These are phyloP conservation scores for Fusarium sp. DNA, from an alignment of 2,329 filamentous ascomycete species.

Conservation along the genomic window DNA sequence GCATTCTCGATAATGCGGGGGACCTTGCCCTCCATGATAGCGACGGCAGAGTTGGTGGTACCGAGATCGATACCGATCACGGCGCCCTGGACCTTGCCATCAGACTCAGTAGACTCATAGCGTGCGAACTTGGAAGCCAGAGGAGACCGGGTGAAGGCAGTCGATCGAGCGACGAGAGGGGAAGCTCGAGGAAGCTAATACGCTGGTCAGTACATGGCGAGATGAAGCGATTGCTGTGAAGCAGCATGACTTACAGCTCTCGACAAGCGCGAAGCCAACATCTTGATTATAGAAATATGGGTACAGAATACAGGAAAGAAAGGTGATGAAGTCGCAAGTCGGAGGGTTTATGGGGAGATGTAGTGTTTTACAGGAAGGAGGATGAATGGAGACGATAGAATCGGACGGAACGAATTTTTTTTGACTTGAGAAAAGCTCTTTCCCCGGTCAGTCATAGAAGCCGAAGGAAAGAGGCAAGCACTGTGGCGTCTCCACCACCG, in stretches of 20 bases:
- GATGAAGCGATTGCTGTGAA: slow-evolving; percentile 13
- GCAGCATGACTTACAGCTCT: slow-evolving; percentile 75
- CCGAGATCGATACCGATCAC: slow-evolving; percentile 99
- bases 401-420: slow-evolving; percentile 54
- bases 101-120: slow-evolving; percentile 75
- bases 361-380: slow-evolving; percentile 47
- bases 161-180: slow-evolving; percentile 75
- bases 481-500: slow-evolving; percentile 46
- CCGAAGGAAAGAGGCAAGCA: slow-evolving; percentile 58
- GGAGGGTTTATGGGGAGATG: slow-evolving; percentile 51
- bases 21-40: slow-evolving; percentile 95
- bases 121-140: slow-evolving; percentile 80
- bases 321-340: slow-evolving; percentile 51
- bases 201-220: slow-evolving; percentile 36
- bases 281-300: slow-evolving; percentile 62
- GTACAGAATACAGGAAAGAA: slow-evolving; percentile 54
- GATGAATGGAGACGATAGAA: slow-evolving; percentile 47
- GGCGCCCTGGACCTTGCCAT: slow-evolving; percentile 86
- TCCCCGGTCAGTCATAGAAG: slow-evolving; percentile 56
- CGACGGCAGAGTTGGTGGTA: slow-evolving; percentile 97
- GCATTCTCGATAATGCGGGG: slow-evolving; percentile 98
- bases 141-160: slow-evolving; percentile 76
- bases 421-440: slow-evolving; percentile 52
- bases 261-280: slow-evolving; percentile 79
- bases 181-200: slow-evolving; percentile 81